Base-by-base conservation (phyloP, 306 rosid species). In the Abrus pulchellus region DNA sequence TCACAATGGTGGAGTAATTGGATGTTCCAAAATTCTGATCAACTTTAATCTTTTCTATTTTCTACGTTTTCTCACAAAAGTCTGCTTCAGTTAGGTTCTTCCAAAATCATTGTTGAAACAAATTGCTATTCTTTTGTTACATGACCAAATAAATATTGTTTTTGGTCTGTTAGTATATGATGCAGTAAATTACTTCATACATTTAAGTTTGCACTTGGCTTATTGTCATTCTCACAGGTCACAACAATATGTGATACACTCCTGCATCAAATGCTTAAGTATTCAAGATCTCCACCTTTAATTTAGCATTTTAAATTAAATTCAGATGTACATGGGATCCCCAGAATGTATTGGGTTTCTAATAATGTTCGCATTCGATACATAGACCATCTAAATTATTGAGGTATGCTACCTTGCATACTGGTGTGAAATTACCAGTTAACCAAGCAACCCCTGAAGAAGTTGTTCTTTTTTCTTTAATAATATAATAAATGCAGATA, bases 401-500 rank as follows among this genome's bases (percentile, higher is more conserved):
- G 75, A 72, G 59, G 60, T 52, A 79, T 79, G 43, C 9, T 70
- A 48, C 70, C 53, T 30, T 75, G 12, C 7, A 43, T 63, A 61
- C 57, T 68, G 64, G n/a, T 41, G 47, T 48, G 9, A 28, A 74
- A 47, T 60, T 84, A 49, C 29, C 36, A 29, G 28, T 62, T 62
- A 74, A 69, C 48, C 55, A 5, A 74, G 73, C 54, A 32, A 77
- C 47, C 75, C 62, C 45, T 53, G 41, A 83, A 72, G 41, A 64
- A 2, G 0, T 32, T 68, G 4, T 36, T 68, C 49, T 43, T 53
- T 3, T 33, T n/a, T 53, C n/a, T 73, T 55, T 7, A 68, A 36
- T 65, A 32, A 75, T 38, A 27, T 66, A 36, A 62, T 34, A 77
- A 69, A 68, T 43, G 67, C 27, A 65, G 84, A 81, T 78, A 36